phyloP scores from a whole-genome alignment of 2,329 filamentous ascomycete species.

The Apiospora marii region DNA sequence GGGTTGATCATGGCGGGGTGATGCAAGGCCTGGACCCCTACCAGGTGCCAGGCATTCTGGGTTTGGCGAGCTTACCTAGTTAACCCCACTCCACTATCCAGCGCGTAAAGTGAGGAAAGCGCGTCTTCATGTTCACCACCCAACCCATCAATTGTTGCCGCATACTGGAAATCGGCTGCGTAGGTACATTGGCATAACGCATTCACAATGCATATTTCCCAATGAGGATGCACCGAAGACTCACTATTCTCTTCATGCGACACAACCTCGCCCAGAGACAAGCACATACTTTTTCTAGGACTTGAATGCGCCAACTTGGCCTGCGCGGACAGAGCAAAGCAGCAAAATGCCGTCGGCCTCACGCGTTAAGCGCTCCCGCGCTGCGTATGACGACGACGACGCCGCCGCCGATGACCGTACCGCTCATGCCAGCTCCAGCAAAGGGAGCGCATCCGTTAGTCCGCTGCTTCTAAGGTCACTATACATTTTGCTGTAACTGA shows the following conservation, averaged over 20 bases:
- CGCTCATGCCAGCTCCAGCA: constrained; percentile 49
- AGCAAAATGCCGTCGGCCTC: constrained; percentile 38
- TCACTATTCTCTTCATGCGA: neutral
- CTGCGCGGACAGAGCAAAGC: neutral
- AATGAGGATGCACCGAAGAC: neutral
- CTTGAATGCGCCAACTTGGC: neutral
- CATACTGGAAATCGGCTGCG: neutral
- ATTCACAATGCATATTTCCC: neutral
- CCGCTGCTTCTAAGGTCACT: neutral
- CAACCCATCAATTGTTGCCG: neutral
- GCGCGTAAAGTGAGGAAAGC: constrained; percentile 15
- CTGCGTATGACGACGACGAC: constrained; percentile 42
- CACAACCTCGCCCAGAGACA: neutral
- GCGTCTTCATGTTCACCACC: neutral
- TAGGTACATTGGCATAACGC: neutral
- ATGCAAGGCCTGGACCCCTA: neutral
- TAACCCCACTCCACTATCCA: neutral
- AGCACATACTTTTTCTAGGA: neutral
- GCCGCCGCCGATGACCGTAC: constrained; percentile 45
- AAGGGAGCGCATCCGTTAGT: constrained; percentile 50
- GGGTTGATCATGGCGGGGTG: constrained; percentile 14
- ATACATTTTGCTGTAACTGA: neutral
- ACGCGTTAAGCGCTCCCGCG: constrained; percentile 51
- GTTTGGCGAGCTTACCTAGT: neutral
- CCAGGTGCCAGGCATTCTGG: neutral